Evolutionary conservation across 257 asterid species (phyloP), one percentile per base, ranked within the genome.

Genomic region (Nicotiana attenuata): DNA sequence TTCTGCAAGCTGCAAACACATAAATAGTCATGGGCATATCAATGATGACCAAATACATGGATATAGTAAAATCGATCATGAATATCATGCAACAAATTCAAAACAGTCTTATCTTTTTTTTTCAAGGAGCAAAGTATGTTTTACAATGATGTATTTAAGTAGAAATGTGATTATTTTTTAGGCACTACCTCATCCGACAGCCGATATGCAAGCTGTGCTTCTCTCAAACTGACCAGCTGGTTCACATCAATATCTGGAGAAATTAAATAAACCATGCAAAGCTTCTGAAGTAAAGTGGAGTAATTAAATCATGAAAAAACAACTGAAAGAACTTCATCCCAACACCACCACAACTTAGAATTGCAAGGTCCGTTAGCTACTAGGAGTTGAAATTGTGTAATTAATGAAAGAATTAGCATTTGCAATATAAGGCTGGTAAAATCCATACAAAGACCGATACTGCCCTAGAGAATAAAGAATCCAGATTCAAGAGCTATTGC

Each of bases 141-240:
- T 19, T 50, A 47, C 45, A 50, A n/a, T 7, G 63, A 73, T 50
- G 28, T 47, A 35, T 52, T 52, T 52, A 73, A 75, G 63, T 16
- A 75, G 63, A 75, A 75, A 8, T 75, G 28, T 50, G 41, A 75
- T 50, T n/a, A 22, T 24, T 75, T 50, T 60, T 52, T 76, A 81
- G 78, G 59, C 45, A 41, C 68, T 88, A 91, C 95, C 95, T 94
- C 97, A 84, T 96, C 98, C 28, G 98, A 91, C 81, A 96, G 92
- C 80, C 88, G 92, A 87, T 91, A 96, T 71, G 78, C 82, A 84
- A 89, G 92, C 79, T 96, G 99, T 26, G 97, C 96, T 92, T 96
- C 98, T 83, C 98, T 91, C 60, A 96, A 93, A 84, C 89, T 85
- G 85, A 93, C 87, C 92, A 96, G 87, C 88, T 93, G 96, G 65